Conservation (phyloP, 2,329 filamentous ascomycete genomes). For the Chaetomiaceae sp. region DNA sequence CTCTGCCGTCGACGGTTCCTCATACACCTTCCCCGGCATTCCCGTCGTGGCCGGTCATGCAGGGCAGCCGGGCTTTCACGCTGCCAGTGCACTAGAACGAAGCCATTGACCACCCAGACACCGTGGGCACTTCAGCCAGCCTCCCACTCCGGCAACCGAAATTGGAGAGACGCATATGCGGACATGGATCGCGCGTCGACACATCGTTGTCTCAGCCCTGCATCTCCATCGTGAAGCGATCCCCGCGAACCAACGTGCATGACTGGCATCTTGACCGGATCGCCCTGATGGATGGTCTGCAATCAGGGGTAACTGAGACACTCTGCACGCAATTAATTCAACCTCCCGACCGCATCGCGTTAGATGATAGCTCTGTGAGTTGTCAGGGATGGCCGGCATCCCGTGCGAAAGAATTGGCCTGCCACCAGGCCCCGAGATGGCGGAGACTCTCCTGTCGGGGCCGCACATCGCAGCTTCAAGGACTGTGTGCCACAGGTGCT, state of each 20-base stretch:
- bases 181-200: constrained; percentile 1
- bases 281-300: background rate
- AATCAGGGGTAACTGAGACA: too few species aligned
- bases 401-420: too few species aligned
- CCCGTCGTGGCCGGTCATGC: constrained; percentile 9
- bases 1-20: constrained; percentile 4
- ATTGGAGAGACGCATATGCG: constrained; percentile 5
- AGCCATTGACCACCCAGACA: constrained; percentile 8
- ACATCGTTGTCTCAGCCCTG: background rate
- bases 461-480: too few species aligned
- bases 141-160: background rate
- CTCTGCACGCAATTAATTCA: too few species aligned
- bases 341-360: too few species aligned
- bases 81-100: constrained; percentile 4
- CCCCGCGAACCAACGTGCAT: background rate
- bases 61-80: constrained; percentile 3
- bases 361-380: too few species aligned
- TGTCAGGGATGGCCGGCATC: too few species aligned
- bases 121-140: background rate
- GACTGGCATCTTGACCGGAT: background rate
- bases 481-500: too few species aligned
- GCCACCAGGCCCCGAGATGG: too few species aligned
- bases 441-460: too few species aligned
- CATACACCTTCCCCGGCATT: constrained; percentile 6
- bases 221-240: background rate